Percentiles rank a stretch among this genome's conserved stretches.
phyloP scores from a whole-genome alignment of 441 rosid genomes.

The Bruguiera hainesii region DNA sequence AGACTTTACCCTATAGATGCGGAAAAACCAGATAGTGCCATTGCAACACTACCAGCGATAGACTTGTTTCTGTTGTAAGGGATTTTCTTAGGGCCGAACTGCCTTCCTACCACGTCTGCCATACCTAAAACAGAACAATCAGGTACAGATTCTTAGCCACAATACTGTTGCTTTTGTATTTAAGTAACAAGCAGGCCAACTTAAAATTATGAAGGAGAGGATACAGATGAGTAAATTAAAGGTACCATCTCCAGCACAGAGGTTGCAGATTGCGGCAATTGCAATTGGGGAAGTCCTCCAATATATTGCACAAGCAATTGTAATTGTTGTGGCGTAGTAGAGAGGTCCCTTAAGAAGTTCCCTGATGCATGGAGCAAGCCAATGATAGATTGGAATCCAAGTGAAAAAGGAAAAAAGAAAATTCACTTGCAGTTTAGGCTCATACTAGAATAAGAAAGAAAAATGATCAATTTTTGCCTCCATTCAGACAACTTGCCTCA shows the following conservation, averaged over 20 bases:
- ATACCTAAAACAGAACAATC: slow-evolving; percentile 42
- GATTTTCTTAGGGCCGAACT: slow-evolving; percentile 55
- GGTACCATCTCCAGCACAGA: slow-evolving; percentile 93
- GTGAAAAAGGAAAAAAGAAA: not conserved
- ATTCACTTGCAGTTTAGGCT: not conserved
- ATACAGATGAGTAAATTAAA: slow-evolving; percentile 8
- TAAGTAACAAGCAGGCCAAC: not conserved
- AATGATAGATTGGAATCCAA: slow-evolving; percentile 9
- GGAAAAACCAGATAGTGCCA: slow-evolving; percentile 62
- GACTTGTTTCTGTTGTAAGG: slow-evolving; percentile 75
- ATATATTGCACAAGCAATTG: slow-evolving; percentile 50
- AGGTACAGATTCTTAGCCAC: not conserved
- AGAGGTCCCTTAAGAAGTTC: slow-evolving; percentile 86
- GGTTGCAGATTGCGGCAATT: slow-evolving; percentile 70
- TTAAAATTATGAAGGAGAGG: not conserved
- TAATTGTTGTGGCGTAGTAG: slow-evolving; percentile 58
- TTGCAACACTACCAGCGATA: slow-evolving; percentile 67
- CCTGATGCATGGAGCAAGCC: slow-evolving; percentile 37
- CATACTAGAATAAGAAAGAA: not conserved
- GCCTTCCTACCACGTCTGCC: slow-evolving; percentile 77
- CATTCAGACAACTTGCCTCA: not conserved
- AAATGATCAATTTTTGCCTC: not conserved
- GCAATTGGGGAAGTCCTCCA: slow-evolving; percentile 80
- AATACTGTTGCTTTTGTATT: not conserved
- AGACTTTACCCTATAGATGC: slow-evolving; percentile 52